A percentile compares a stretch with the other conserved stretches of the same genome.
phyloP scores from a whole-genome alignment of 441 rosid species.

The Adansonia grandidieri region DNA sequence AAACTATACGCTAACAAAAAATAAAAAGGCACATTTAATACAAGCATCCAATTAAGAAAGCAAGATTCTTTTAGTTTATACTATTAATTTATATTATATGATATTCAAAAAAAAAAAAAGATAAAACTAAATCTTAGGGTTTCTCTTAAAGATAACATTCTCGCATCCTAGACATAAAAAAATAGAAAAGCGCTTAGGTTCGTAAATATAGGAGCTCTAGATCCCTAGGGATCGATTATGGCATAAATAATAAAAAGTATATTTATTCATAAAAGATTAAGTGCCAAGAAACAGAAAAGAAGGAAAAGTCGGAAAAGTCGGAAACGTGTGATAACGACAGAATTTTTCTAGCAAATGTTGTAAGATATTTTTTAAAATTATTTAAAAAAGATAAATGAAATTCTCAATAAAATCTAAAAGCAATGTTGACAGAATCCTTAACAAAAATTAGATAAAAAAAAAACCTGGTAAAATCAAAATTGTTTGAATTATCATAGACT shows the following conservation, averaged over 20 bases:
- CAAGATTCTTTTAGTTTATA: neutral
- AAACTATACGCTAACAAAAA: too few relatives aligned
- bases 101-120: neutral
- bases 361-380: too few relatives aligned
- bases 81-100: neutral
- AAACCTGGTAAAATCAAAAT: neutral
- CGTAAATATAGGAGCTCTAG: neutral
- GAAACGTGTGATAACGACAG: neutral
- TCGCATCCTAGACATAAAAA: neutral
- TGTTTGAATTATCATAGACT: neutral
- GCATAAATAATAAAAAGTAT: neutral
- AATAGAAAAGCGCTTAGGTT: neutral
- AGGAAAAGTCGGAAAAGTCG: neutral
- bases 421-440: too few relatives aligned
- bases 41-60: neutral
- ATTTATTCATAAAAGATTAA: too few relatives aligned
- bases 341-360: neutral
- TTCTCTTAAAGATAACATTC: neutral
- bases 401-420: too few relatives aligned
- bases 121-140: neutral
- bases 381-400: too few relatives aligned
- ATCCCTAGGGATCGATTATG: neutral
- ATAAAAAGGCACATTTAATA: neutral
- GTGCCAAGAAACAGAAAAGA: neutral
- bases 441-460: too few relatives aligned